These are phyloP conservation scores for Ceratobasidium sp. DNA, from an alignment of 1,284 basidiomycete genomes.

Conservation along the genomic window DNA sequence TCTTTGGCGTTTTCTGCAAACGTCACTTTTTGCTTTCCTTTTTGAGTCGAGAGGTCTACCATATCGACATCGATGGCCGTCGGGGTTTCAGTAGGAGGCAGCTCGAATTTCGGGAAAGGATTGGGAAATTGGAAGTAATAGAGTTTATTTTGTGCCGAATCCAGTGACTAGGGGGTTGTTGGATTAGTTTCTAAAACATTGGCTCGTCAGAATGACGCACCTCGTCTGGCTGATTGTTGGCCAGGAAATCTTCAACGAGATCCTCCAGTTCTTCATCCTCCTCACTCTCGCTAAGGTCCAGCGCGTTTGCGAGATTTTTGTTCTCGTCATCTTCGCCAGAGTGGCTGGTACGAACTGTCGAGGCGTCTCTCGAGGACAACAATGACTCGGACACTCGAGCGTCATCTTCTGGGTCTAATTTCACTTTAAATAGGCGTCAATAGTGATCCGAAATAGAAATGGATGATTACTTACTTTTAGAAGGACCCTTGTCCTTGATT, in stretches of 20 bases:
- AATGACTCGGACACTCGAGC: constrained; percentile 26
- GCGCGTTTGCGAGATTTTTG: constrained; percentile 71
- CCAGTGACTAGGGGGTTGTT: not conserved
- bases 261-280: constrained; percentile 87
- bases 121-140: constrained; percentile 93
- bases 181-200: constrained; percentile 13
- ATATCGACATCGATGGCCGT: constrained; percentile 43
- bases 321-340: constrained; percentile 57
- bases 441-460: not conserved
- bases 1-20: constrained; percentile 42
- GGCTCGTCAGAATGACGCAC: not conserved
- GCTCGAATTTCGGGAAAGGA: constrained; percentile 81
- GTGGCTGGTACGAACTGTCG: constrained; percentile 37
- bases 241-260: constrained; percentile 80
- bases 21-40: constrained; percentile 47
- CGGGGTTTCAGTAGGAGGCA: constrained; percentile 37
- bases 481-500: constrained; percentile 24
- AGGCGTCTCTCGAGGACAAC: constrained; percentile 17
- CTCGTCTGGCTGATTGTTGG: constrained; percentile 48
- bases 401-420: constrained; percentile 51
- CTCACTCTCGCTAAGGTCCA: constrained; percentile 85
- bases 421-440: not conserved
- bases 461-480: not conserved
- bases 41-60: constrained; percentile 46
- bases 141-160: constrained; percentile 61